Evolutionary conservation across 495 filamentous ascomycete genomes (phyloP).

Genomic region (Pseudoneurospora amorphoporcata): DNA sequence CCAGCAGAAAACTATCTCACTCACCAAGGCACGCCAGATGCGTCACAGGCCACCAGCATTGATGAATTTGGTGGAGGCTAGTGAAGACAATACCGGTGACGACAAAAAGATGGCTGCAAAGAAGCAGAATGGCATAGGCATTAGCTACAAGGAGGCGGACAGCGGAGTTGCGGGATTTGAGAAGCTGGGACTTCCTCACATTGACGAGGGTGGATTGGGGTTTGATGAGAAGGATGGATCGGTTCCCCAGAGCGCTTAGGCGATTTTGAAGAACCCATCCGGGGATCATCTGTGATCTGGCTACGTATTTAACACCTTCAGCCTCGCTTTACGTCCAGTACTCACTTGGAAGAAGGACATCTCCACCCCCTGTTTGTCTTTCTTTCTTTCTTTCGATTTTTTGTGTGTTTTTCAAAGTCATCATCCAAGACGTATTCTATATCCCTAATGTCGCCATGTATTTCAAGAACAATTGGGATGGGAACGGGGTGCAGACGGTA

Average conservation of each 20-base stretch:
- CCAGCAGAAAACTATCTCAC: conserved; percentile 83
- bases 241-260: conserved; percentile 34
- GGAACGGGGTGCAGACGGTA: neutral
- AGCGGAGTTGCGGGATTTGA: conserved; percentile 38
- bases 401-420: neutral
- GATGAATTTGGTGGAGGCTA: conserved; percentile 57
- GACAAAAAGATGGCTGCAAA: conserved; percentile 10
- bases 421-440: neutral
- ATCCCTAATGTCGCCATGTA: neutral
- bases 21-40: conserved; percentile 73
- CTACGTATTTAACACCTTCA: neutral
- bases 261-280: neutral
- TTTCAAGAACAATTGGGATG: neutral
- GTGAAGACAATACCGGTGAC: conserved; percentile 18
- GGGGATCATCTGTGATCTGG: neutral
- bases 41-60: conserved; percentile 80
- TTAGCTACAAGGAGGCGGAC: conserved; percentile 31
- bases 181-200: conserved; percentile 32
- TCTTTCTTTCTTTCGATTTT: neutral
- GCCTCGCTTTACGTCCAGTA: neutral
- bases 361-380: neutral
- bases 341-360: neutral
- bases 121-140: conserved; percentile 3
- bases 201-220: conserved; percentile 24
- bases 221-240: conserved; percentile 26